phyloP scores from a whole-genome alignment of 306 rosid species.

The Quercus mongolica region DNA sequence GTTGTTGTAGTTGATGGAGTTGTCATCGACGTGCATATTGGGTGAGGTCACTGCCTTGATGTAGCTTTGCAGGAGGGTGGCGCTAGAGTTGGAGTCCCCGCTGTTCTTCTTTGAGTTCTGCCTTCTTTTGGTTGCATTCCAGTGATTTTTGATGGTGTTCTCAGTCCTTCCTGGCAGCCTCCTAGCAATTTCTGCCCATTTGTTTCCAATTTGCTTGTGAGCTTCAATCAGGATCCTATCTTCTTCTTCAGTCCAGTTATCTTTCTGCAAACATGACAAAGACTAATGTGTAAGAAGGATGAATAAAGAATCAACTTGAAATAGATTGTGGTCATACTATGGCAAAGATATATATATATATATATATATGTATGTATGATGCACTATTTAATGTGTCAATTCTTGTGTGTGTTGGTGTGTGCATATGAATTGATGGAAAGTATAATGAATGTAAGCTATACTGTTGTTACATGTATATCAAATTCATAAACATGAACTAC shows the following conservation, averaged over 20 bases:
- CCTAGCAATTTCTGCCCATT: conserved; percentile 77
- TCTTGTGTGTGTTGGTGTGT: too few relatives aligned
- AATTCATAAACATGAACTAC: too few relatives aligned
- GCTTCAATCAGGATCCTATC: conserved; percentile 55
- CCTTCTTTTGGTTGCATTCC: conserved; percentile 69
- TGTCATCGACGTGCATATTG: too few relatives aligned
- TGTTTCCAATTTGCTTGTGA: conserved; percentile 57
- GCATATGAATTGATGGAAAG: too few relatives aligned
- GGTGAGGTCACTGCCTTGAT: conserved; percentile 25
- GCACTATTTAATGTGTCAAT: too few relatives aligned
- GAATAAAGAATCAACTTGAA: too few relatives aligned
- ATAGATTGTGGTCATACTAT: too few relatives aligned
- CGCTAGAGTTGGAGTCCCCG: background rate
- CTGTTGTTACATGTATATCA: too few relatives aligned
- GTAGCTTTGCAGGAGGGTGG: conserved; percentile 43
- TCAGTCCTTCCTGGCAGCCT: conserved; percentile 56
- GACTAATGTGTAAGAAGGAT: background rate
- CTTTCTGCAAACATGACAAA: conserved; percentile 46
- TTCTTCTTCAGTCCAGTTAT: conserved; percentile 68
- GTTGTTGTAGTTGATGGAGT: background rate
- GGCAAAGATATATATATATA: too few relatives aligned
- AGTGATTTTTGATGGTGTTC: conserved; percentile 74
- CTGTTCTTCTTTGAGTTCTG: conserved; percentile 35
- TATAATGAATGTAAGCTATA: too few relatives aligned
- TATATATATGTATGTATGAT: too few relatives aligned